These are phyloP conservation scores for Emergomyces africanus DNA, from an alignment of 2,329 filamentous ascomycete genomes.

Conservation along the genomic window DNA sequence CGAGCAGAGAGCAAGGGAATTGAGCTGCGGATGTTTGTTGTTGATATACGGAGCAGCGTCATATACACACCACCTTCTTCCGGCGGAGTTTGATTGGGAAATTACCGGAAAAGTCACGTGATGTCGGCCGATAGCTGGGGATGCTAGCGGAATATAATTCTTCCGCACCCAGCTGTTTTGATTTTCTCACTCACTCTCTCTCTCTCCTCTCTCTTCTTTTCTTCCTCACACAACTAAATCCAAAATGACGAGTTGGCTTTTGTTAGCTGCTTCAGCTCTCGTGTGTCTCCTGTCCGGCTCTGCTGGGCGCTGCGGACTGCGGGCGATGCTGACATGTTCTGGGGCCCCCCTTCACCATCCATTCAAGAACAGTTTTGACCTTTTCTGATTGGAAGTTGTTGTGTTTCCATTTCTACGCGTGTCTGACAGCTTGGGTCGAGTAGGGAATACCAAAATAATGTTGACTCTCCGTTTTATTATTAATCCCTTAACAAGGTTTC, in stretches of 20 bases:
- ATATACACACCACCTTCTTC: too few species aligned
- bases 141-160: not conserved
- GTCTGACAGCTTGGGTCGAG: too few species aligned
- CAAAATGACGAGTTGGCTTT: conserved; percentile 64
- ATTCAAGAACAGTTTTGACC: conserved; percentile 46
- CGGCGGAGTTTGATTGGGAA: not conserved
- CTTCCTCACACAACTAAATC: conserved; percentile 59
- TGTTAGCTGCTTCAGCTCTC: conserved; percentile 41
- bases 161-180: not conserved
- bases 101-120: not conserved
- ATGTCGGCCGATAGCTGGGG: not conserved
- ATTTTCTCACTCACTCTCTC: conserved; percentile 3
- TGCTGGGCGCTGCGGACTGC: conserved; percentile 37
- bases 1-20: not conserved
- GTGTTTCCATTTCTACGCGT: conserved; percentile 6
- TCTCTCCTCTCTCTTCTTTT: conserved; percentile 36
- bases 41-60: too few species aligned
- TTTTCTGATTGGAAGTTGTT: conserved; percentile 46
- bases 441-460: too few species aligned
- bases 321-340: conserved; percentile 51
- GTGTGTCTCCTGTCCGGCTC: conserved; percentile 35
- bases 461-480: too few species aligned
- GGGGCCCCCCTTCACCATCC: conserved; percentile 52
- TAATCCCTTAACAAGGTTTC: too few species aligned
- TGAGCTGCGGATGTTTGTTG: not conserved